Conservation (phyloP, 495 filamentous ascomycete genomes). For the Amniculicola lignicola region DNA sequence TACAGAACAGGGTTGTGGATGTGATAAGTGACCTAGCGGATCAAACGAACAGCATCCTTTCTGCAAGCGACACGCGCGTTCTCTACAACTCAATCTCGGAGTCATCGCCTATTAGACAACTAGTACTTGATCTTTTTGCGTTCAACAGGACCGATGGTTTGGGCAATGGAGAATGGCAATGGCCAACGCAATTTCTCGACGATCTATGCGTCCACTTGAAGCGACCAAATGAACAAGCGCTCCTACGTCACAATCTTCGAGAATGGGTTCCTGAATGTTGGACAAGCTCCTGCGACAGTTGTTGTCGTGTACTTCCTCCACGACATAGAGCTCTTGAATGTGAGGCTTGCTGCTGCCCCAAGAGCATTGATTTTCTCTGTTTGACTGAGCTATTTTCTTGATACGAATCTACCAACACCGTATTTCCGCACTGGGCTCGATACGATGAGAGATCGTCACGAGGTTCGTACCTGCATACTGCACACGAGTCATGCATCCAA, state of each 20-base stretch:
- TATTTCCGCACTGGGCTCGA: too few species aligned
- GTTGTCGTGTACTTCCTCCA: constrained; percentile 33
- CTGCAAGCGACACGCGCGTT: constrained; percentile 47
- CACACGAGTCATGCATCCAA: too few species aligned
- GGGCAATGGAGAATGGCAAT: constrained; percentile 43
- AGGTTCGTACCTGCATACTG: too few species aligned
- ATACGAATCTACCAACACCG: too few species aligned
- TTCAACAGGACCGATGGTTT: constrained; percentile 51
- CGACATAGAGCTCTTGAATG: constrained; percentile 32
- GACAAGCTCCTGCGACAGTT: constrained; percentile 38
- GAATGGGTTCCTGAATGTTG: constrained; percentile 33
- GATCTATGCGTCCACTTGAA: constrained; percentile 42
- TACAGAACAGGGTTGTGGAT: constrained; percentile 45
- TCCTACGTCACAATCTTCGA: constrained; percentile 35
- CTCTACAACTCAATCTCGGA: constrained; percentile 41
- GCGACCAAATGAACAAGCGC: constrained; percentile 32
- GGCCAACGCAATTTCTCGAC: constrained; percentile 42
- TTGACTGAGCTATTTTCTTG: too few species aligned
- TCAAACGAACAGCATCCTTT: constrained; percentile 46
- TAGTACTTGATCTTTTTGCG: constrained; percentile 50
- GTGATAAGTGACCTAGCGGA: constrained; percentile 44
- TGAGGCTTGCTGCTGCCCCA: constrained; percentile 33
- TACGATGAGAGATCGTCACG: too few species aligned
- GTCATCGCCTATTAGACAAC: constrained; percentile 34
- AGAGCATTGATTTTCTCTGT: too few species aligned